Base-by-base conservation (phyloP, 495 filamentous ascomycete genomes). In the Monascus purpureus region DNA sequence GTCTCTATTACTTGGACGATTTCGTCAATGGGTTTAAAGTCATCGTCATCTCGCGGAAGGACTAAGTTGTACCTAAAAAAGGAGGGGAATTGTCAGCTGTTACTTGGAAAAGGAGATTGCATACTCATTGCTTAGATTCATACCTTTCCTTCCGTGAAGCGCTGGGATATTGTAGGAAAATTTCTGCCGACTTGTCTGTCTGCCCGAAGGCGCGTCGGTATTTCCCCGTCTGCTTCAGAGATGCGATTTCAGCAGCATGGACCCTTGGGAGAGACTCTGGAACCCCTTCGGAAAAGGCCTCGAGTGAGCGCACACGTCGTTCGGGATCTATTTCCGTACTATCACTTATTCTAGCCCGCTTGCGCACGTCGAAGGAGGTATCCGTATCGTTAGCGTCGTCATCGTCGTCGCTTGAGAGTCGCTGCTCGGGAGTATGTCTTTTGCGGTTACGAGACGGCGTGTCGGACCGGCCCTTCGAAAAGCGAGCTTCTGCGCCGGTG, bases 11-110 rank as follows among this genome's bases (percentile, higher is more conserved):
- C 79, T 29, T 77, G 68, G 33, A 79, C 63, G 38, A 95, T 94
- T 40, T 96, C 90, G 42, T 79, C 72, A 35, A 87, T 56, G 4
- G 86, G 78, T 40, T 83, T 76, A 58, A 93, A 94, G 43, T 90
- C 73, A 34, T 77, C 68, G 18, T 61, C 71, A 25, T 90, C 82
- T 37, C 73, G 73, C 11, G 82, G 77, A 32, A 68, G 69, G 18
- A 87, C 79, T 6, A 87, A 71, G 35, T 88, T 65, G 45, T 84
- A 96, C 40, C 80, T 82, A 44, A 13, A 23, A n/a, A 12, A 8
- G 14, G 14, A 22, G 20, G n/a, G n/a, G n/a, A n/a, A n/a, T n/a
- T n/a, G n/a, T n/a, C n/a, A n/a, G n/a, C n/a, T n/a, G 22, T 25
- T 7, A 25, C 7, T 25, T 52, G 42, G 28, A 33, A 35, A 32